A percentile compares a stretch with the other conserved stretches of the same genome.
These are phyloP conservation scores for Metarhizium album DNA, from an alignment of 2,329 filamentous ascomycete genomes.

Conservation along the genomic window DNA sequence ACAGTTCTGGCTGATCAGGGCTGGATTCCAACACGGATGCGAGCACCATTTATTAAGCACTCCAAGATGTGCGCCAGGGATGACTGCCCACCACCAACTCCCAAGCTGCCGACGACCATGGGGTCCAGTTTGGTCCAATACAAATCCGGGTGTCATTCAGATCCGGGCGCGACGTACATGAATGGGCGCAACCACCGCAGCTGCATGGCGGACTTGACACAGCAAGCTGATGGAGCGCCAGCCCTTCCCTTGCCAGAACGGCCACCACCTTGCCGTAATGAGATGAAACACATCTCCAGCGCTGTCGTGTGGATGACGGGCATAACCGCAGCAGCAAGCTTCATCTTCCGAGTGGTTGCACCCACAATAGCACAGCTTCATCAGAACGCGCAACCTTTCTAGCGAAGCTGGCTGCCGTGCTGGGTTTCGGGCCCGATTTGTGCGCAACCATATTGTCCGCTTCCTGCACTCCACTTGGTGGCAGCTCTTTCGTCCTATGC, in stretches of 20 bases:
- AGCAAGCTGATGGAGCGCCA: background rate
- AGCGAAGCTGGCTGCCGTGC: background rate
- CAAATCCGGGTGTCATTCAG: background rate
- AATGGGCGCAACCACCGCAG: background rate
- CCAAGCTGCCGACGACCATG: background rate
- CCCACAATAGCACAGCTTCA: background rate
- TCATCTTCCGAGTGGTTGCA: background rate
- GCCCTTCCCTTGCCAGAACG: too few relatives aligned
- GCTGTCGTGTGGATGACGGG: background rate
- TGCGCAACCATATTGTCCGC: background rate
- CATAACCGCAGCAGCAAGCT: background rate
- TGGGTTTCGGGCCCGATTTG: background rate
- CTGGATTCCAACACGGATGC: background rate
- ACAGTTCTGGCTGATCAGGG: background rate
- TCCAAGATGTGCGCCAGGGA: background rate
- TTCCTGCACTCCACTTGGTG: constrained; percentile 5
- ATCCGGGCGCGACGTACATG: background rate
- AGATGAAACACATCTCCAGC: background rate
- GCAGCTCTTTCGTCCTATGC: background rate
- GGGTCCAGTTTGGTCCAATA: background rate
- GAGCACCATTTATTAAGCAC: background rate
- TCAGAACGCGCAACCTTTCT: background rate
- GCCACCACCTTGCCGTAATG: background rate
- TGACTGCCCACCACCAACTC: background rate
- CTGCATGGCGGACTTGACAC: background rate